Conservation (phyloP, 75 land plant species). For the Cryptomeria japonica region DNA sequence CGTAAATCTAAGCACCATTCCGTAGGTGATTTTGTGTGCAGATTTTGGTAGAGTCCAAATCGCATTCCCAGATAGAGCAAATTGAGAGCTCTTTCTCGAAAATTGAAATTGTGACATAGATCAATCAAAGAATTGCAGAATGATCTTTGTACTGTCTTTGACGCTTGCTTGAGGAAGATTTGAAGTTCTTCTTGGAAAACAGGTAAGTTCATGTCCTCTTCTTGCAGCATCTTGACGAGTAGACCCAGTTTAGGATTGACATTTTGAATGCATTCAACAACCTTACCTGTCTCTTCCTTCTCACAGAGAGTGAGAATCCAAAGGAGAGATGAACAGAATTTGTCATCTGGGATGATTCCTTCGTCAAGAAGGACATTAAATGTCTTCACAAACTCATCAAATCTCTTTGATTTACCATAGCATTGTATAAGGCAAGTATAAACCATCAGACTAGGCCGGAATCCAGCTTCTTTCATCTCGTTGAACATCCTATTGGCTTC, state of each 20-base stretch:
- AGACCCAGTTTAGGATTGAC: conserved; percentile 53
- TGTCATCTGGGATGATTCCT: conserved; percentile 60
- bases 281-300: conserved; percentile 37
- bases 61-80: conserved; percentile 43
- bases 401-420: conserved; percentile 57
- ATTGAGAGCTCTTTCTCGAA: conserved; percentile 54
- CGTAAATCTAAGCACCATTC: conserved; percentile 80
- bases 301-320: conserved; percentile 50
- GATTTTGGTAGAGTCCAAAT: conserved; percentile 70
- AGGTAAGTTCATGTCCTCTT: conserved; percentile 25
- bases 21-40: conserved; percentile 44
- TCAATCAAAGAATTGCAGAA: conserved; percentile 89
- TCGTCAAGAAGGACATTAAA: conserved; percentile 30
- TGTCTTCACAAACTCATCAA: conserved; percentile 52
- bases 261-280: conserved; percentile 46
- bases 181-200: conserved; percentile 40
- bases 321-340: conserved; percentile 67
- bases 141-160: conserved; percentile 61
- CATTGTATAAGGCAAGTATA: conserved; percentile 76
- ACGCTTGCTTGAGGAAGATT: conserved; percentile 44
- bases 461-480: conserved; percentile 54
- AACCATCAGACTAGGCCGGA: conserved; percentile 61
- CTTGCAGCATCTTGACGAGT: conserved; percentile 46
- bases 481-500: conserved; percentile 62
- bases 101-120: conserved; percentile 55